A percentile compares a stretch with the other conserved stretches of the same genome.
Evolutionary conservation across 176 grass and related monocot genomes (phyloP).

Genomic region (Microstegium vimineum): DNA sequence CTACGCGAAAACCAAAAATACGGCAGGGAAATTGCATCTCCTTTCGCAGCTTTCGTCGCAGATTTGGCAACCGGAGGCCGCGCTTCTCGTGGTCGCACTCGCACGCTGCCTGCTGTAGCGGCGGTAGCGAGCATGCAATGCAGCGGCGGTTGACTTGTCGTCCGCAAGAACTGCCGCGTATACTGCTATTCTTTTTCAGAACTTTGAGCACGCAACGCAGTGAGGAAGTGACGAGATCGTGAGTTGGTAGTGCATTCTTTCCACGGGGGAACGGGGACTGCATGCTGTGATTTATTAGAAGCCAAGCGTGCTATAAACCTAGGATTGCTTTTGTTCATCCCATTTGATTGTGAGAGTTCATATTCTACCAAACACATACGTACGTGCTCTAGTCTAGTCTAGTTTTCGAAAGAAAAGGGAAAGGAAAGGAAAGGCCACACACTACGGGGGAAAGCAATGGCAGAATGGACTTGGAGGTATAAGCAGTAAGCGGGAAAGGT

Average conservation of each 20-base stretch:
- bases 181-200: too few relatives aligned
- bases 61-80: not conserved
- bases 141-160: not conserved
- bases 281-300: too few relatives aligned
- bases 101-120: not conserved
- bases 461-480: not conserved
- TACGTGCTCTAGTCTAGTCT: not conserved
- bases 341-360: not conserved
- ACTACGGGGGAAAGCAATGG: not conserved
- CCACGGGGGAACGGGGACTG: not conserved
- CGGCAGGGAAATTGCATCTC: not conserved
- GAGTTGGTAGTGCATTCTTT: not conserved
- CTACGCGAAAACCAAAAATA: not conserved
- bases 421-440: not conserved
- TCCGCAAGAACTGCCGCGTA: not conserved
- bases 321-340: not conserved
- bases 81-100: not conserved
- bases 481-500: conserved; percentile 16
- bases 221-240: not conserved
- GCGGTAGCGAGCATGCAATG: not conserved
- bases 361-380: not conserved
- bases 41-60: not conserved
- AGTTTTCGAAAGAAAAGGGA: not conserved
- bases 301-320: not conserved
- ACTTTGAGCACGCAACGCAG: not conserved